Base-by-base conservation (phyloP, 192 early-diverging fungal genomes). In the Ambispora gerdemannii region DNA sequence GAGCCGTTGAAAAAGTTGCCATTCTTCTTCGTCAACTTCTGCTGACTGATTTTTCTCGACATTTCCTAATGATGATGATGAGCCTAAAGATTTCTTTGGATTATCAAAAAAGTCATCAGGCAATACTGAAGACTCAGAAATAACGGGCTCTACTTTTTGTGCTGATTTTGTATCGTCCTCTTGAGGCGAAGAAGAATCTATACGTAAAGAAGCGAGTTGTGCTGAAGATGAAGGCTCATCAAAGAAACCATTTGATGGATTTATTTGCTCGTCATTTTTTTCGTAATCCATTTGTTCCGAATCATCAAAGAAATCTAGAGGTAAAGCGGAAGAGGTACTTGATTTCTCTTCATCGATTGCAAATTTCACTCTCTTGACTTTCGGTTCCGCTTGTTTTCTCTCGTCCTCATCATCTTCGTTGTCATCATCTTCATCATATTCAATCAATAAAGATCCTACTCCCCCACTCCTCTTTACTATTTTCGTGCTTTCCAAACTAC, bases 41-140 rank as follows among this genome's bases (percentile, higher is more conserved):
- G 4, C 1, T 3, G 36, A 0, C n/a, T 50, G 3, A 1, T 22
- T 17, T 28, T 33, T 56, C 35, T 67, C n/a, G 32, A 17, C 2
- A 19, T 10, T 31, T 15, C 8, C 15, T 33, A 10, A 22, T 53
- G 50, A 47, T 50, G 11, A 30, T 22, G 63, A 66, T 27, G 51
- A 17, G n/a, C n/a, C n/a, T n/a, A n/a, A n/a, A n/a, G n/a, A n/a
- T n/a, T n/a, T n/a, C 28, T 58, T 58, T 22, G 55, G 28, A 43
- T 36, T 20, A 43, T 70, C 67, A 70, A 70, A 70, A n/a, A 70
- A 70, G 28, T 70, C 67, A 30, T 25, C 53, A 8, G 53, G 67
- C 27, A 70, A 24, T 58, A 24, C 28, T 22, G 55, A 58, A 20
- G 4, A 13, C 24, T 58, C 55, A 20, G 55, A 58, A n/a, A n/a